Evolutionary conservation across 192 early-diverging fungal genomes (phyloP), one percentile per base, ranked within the genome.

Genomic region (Coemansia interrupta): DNA sequence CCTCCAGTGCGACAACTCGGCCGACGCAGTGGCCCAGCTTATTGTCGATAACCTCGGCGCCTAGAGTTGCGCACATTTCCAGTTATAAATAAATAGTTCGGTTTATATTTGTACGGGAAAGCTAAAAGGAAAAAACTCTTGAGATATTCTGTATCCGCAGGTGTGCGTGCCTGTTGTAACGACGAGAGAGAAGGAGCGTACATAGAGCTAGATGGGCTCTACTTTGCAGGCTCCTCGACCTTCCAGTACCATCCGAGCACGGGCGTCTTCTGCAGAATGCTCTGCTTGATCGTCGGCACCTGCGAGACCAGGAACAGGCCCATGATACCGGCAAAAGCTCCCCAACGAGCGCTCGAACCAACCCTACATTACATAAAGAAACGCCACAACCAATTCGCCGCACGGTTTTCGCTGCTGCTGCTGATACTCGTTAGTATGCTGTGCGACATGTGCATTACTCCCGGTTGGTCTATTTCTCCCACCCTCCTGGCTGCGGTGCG

Each of bases 191-290:
- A n/a, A n/a, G n/a, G n/a, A n/a, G n/a, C n/a, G n/a, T n/a, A n/a
- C n/a, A n/a, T n/a, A n/a, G n/a, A n/a, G n/a, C n/a, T n/a, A n/a
- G n/a, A n/a, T n/a, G n/a, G n/a, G 32, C 10, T 36, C 44, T 75
- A 63, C 45, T 70, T 70, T 10, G 56, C 26, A 28, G 39, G 39
- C 58, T 76, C 73, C 29, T 78, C 74, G 50, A 78, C 74, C 58
- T 78, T 78, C 74, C 74, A 78, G 74, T 78, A 78, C 74, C 74
- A 78, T 18, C 74, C 74, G n/a, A 78, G 48, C 23, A 64, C 6
- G 26, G 74, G 74, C 0, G 64, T 61, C 46, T 71, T 78, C 48
- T 78, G 74, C 50, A 78, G 47, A 28, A 78, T 43, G 54, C 46
- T 61, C 41, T 55, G 15, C 61, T 78, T 78, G 45, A 78, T 57